Conservation (phyloP, 768 basidiomycete genomes). For the Termitomyces sp. region DNA sequence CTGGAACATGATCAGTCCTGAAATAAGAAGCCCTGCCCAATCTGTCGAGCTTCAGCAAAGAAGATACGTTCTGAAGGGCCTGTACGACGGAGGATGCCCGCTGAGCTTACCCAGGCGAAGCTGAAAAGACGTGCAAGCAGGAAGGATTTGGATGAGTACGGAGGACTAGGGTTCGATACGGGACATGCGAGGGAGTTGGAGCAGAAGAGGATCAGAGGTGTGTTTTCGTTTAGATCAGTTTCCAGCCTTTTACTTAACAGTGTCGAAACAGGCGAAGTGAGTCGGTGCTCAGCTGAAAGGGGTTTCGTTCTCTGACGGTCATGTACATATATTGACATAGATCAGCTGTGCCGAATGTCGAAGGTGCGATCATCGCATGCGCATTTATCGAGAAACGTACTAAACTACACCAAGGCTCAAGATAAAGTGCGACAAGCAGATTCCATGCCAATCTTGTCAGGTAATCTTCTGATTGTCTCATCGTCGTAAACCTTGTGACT, state of each 20-base stretch:
- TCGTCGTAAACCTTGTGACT: not conserved
- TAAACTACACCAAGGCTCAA: slow-evolving; percentile 42
- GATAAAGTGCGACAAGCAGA: slow-evolving; percentile 81
- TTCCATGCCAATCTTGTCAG: slow-evolving; percentile 75
- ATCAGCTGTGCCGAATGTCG: slow-evolving; percentile 81
- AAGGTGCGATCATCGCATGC: slow-evolving; percentile 53
- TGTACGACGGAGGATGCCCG: slow-evolving; percentile 38
- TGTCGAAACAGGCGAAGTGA: slow-evolving; percentile 22
- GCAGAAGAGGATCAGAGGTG: slow-evolving; percentile 64
- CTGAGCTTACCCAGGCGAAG: slow-evolving; percentile 42
- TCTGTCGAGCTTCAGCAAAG: not conserved
- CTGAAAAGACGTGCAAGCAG: slow-evolving; percentile 44
- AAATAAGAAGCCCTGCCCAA: not conserved
- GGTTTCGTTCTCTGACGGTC: slow-evolving; percentile 1
- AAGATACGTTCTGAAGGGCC: not conserved
- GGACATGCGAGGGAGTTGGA: slow-evolving; percentile 64
- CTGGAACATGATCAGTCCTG: not conserved
- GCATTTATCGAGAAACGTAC: slow-evolving; percentile 2
- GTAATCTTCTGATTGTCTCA: slow-evolving; percentile 37
- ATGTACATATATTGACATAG: not conserved
- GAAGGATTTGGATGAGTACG: slow-evolving; percentile 44
- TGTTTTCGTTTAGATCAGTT: slow-evolving; percentile 10
- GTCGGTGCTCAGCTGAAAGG: slow-evolving; percentile 6
- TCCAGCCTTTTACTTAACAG: slow-evolving; percentile 3
- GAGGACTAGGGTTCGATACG: slow-evolving; percentile 32